Percentiles rank a stretch among this genome's conserved stretches.
These are phyloP conservation scores for rapeseed (Brassica napus) DNA, from an alignment of 345 rosid genomes.

Conservation along the genomic window Da-Ae NC_063445.1:42767501-42768000, in stretches of 20 bases:
- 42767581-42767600: constrained; percentile 40
- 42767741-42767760: constrained; percentile 49
- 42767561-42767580: not conserved
- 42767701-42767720: constrained; percentile 52
- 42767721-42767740: constrained; percentile 58
- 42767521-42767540: not conserved
- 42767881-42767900: constrained; percentile 29
- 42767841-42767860: constrained; percentile 43
- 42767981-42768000: constrained; percentile 33
- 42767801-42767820: not conserved
- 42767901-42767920: constrained; percentile 31
- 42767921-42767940: constrained; percentile 36
- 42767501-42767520: not conserved
- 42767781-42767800: not conserved
- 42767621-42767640: constrained; percentile 51
- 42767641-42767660: constrained; percentile 50
- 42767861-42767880: constrained; percentile 33
- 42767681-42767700: constrained; percentile 49
- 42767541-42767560: not conserved
- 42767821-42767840: constrained; percentile 26
- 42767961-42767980: constrained; percentile 35
- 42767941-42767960: constrained; percentile 29
- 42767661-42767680: constrained; percentile 50
- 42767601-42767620: constrained; percentile 42
- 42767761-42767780: constrained; percentile 42